These are phyloP conservation scores for Lecanicillium sp. DNA, from an alignment of 2,329 filamentous ascomycete genomes.

Conservation along the genomic window DNA sequence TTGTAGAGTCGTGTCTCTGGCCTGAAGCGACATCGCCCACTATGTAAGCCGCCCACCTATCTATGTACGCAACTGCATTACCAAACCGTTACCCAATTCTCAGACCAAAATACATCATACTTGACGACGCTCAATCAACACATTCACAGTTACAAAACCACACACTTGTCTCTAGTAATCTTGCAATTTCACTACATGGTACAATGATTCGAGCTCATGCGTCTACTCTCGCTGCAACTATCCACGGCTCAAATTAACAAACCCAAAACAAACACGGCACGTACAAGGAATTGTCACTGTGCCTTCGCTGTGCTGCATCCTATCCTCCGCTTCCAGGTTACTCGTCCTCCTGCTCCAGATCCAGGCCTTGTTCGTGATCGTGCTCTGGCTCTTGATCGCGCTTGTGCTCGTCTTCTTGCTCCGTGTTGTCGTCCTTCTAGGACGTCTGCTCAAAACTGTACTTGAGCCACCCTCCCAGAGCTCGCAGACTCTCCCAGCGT, in stretches of 20 bases:
- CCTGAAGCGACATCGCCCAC: constrained; percentile 1
- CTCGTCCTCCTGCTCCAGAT: constrained; percentile 1
- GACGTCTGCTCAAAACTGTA: constrained; percentile 50
- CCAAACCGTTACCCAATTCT: constrained; percentile 7
- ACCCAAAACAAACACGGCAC: constrained; percentile 7
- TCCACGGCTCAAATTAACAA: no score
- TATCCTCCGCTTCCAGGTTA: background rate
- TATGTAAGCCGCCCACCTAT: no score
- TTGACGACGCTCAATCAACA: no score
- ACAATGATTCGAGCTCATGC: no score
- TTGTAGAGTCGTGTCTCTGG: background rate
- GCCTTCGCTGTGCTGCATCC: constrained; percentile 9
- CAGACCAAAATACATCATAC: background rate
- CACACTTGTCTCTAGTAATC: no score
- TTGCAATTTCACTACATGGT: no score
- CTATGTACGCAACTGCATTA: background rate
- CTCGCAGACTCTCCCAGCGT: constrained; percentile 85
- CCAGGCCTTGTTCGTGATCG: no score
- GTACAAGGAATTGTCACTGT: constrained; percentile 1
- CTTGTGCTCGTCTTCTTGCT: no score
- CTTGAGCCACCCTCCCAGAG: constrained; percentile 63
- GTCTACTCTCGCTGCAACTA: no score
- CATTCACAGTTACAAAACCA: no score
- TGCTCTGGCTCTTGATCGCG: no score
- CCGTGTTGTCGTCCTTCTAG: constrained; percentile 9